Evolutionary conservation across 208 protist species (phyloP).

Genomic region (Acanthamoeba royreba): DNA sequence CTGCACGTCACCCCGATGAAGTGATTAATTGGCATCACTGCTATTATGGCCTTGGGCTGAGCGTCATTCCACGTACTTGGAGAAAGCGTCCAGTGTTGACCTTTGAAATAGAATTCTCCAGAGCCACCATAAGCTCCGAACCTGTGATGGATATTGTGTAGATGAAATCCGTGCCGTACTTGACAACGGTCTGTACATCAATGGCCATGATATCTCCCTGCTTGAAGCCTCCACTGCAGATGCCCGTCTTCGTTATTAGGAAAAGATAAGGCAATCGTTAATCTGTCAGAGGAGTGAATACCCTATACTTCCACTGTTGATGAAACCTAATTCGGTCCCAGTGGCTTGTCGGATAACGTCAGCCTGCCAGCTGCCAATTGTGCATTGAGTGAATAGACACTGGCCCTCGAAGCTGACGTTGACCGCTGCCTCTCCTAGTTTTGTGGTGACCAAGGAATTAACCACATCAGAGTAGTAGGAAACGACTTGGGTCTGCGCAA

Average conservation of each 20-base stretch:
- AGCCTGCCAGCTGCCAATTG: not conserved
- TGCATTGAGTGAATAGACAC: not conserved
- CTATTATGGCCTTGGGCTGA: too few species aligned
- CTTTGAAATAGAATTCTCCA: not conserved
- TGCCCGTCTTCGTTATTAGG: not conserved
- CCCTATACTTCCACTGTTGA: conserved; percentile 8
- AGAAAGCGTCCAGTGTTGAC: not conserved
- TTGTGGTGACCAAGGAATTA: not conserved
- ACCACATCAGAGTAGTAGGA: not conserved
- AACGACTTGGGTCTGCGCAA: not conserved
- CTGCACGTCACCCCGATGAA: not conserved
- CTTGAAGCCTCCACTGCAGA: not conserved
- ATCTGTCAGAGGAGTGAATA: not conserved
- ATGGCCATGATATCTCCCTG: not conserved
- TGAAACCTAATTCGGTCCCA: not conserved
- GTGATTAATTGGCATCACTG: not conserved
- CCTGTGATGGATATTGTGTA: not conserved
- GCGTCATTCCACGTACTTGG: too few species aligned
- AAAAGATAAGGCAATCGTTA: not conserved
- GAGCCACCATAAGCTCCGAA: not conserved
- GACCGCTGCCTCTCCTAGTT: not conserved
- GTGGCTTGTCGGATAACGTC: not conserved
- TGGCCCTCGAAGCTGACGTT: not conserved
- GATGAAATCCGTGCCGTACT: not conserved
- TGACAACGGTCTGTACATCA: not conserved